Evolutionary conservation across 495 filamentous ascomycete species (phyloP), one percentile per base, ranked within the genome.

Genomic region (Penicillium chermesinum): DNA sequence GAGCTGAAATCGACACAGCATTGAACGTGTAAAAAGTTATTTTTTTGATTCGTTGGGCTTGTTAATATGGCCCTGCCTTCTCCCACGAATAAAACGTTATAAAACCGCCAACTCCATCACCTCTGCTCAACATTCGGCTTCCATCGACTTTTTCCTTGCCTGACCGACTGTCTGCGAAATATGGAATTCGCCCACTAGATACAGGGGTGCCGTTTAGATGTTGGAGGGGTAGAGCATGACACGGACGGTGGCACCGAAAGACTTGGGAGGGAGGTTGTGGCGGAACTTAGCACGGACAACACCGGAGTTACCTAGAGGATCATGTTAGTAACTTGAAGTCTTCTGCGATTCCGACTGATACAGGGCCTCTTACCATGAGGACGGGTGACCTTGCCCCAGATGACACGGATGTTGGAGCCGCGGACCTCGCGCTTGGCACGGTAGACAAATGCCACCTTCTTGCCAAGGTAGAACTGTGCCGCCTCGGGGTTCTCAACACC

Each of bases 381-480:
- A 63, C 88, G 81, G 63, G 90, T 95, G 64, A 97, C 82, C 80
- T 95, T 97, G 74, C 94, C 94, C 93, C 94, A 98, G 76, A 97
- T 97, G 53, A 96, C 91, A 66, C 91, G 79, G 72, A 97, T 90
- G 82, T 97, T 96, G 69, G 89, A 89, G 66, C 93, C 93, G 61
- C 89, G 88, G 59, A 91, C 77, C 78, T 95, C 89, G 74, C 81
- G 85, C 76, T 87, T 83, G 51, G 84, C 93, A 57, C 90, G 87
- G 79, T 97, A 97, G 71, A 98, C 90, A 71, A 89, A 97, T 61
- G 91, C 91, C 66, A 96, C 81, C 74, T 86, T 89, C 83, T 98
- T 96, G 78, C 93, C 91, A 44, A 87, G 76, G 76, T 90, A 91
- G 80, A 91, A 91, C 71, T 79, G 84, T 67, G 93, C 93, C 64